A percentile compares a stretch with the other conserved stretches of the same genome.
phyloP scores from a whole-genome alignment of 2,329 filamentous ascomycete genomes.

The Arthrinium puccinioides region DNA sequence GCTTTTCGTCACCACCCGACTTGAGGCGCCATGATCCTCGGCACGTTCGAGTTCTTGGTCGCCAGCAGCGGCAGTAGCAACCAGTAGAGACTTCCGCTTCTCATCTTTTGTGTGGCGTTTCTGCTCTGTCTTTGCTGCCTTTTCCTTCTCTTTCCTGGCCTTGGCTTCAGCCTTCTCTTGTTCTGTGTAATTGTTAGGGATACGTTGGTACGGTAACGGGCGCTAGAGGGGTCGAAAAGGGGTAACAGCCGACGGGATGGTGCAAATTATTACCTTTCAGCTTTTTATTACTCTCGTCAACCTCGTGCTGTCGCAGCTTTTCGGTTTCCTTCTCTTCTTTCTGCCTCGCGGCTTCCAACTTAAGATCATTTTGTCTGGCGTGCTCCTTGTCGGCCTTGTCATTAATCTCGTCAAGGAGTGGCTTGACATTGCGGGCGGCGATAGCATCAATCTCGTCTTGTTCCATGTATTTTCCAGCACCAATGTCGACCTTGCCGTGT shows the following conservation, averaged over 20 bases:
- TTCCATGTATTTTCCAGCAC: constrained; percentile 74
- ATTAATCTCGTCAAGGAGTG: constrained; percentile 77
- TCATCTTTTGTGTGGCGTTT: constrained; percentile 43
- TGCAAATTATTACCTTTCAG: constrained; percentile 43
- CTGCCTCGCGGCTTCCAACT: constrained; percentile 57
- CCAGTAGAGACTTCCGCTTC: constrained; percentile 40
- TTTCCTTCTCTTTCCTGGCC: constrained; percentile 40
- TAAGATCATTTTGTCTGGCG: constrained; percentile 56
- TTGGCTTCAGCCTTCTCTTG: constrained; percentile 40
- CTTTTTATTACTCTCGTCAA: constrained; percentile 45
- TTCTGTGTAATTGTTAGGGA: too few species aligned
- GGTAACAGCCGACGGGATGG: constrained; percentile 1
- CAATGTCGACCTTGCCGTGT: constrained; percentile 57
- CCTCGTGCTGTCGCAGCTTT: constrained; percentile 44
- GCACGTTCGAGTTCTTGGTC: constrained; percentile 8
- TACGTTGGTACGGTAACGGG: too few species aligned
- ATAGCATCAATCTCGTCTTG: constrained; percentile 73
- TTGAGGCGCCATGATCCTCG: too few species aligned
- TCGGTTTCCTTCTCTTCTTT: constrained; percentile 48
- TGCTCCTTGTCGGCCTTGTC: constrained; percentile 67
- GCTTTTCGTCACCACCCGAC: too few species aligned
- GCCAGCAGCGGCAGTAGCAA: not conserved
- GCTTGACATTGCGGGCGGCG: constrained; percentile 69
- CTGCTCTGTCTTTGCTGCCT: constrained; percentile 44
- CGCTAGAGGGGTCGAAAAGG: too few species aligned